Evolutionary conservation across 2,329 filamentous ascomycete species (phyloP), one percentile per base, ranked within the genome.

Genomic region (Aureobasidium sp.): DNA sequence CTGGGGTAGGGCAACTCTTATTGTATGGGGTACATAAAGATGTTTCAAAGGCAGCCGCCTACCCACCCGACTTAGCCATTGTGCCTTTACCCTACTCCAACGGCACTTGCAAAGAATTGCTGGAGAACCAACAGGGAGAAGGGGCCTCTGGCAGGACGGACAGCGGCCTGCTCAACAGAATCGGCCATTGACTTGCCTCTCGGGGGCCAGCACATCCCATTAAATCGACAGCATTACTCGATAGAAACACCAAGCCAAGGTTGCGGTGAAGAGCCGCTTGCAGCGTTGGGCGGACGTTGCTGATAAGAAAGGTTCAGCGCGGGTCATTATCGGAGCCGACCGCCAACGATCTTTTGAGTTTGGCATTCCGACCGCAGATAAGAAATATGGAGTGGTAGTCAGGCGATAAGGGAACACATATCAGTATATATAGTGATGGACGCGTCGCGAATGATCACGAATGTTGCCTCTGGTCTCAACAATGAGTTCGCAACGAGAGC

Each of bases 1-100:
- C 50, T 56, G 59, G 59, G 59, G 59, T 62, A 62, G 37, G 41
- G 20, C 32, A 39, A 37, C 50, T 61, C 59, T 62, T 62, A 55
- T 62, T 47, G 47, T 47, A 61, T 43, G 46, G 59, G 59, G 46
- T 61, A 52, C 46, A 51, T 61, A 44, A n/a, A 51, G 20, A 12
- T 61, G 46, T 51, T 51, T 52, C 48, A 52, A 47, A 32, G 43
- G 20, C 43, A 26, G 55, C 43, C 43, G 43, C 29, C 17, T 39
- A 29, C 26, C 46, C 26, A 43, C 34, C 57, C 44, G 46, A 50
- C 27, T n/a, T 29, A 17, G 44, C 20, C 46, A 36, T 53, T 27
- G 29, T 44, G n/a, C 41, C 17, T 61, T 24, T 20, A 8, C 20
- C 50, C 36, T 24, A 9, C 20, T 8, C 34, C n/a, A 50, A 51